Percentiles rank a stretch among this genome's conserved stretches.
Conservation (phyloP, 2,329 filamentous ascomycete genomes). For the Myotisia sp. region DNA sequence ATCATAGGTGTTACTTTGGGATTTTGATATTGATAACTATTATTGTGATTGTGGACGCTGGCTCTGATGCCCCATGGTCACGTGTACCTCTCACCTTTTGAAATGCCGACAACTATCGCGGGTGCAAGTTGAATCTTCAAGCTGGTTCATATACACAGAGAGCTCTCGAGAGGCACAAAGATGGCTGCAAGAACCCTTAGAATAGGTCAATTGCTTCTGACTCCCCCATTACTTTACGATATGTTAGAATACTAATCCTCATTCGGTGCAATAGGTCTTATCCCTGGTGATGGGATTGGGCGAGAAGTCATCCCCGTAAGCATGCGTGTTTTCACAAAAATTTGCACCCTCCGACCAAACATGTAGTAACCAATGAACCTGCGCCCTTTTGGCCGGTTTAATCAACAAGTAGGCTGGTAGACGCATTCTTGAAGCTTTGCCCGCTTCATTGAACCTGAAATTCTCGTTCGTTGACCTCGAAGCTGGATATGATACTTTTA, state of each 20-base stretch:
- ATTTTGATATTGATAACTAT: too few relatives aligned
- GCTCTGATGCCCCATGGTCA: too few relatives aligned
- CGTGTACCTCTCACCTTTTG: too few relatives aligned
- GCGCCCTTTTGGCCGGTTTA: slow-evolving; percentile 4
- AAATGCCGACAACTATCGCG: too few relatives aligned
- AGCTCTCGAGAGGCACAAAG: slow-evolving; percentile 2
- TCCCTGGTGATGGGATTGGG: slow-evolving; percentile 95
- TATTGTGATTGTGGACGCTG: too few relatives aligned
- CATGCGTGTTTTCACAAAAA: slow-evolving; percentile 9
- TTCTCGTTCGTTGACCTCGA: slow-evolving; percentile 91
- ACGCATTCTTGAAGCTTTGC: slow-evolving; percentile 81
- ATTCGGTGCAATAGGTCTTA: slow-evolving; percentile 52
- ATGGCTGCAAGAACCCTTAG: slow-evolving; percentile 53
- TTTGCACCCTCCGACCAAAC: neutral
- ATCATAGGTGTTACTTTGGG: too few relatives aligned
- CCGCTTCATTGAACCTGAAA: slow-evolving; percentile 74
- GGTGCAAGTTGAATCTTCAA: too few relatives aligned
- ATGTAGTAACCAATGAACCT: slow-evolving; percentile 1
- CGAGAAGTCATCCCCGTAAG: slow-evolving; percentile 83
- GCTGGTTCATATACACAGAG: slow-evolving; percentile 1
- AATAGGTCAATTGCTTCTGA: slow-evolving; percentile 42
- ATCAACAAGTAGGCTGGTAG: slow-evolving; percentile 49
- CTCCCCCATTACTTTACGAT: neutral
- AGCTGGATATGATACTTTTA: slow-evolving; percentile 86
- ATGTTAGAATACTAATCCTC: neutral